A percentile compares a stretch with the other conserved stretches of the same genome.
These are phyloP conservation scores for Phytophthora idaei DNA, from an alignment of 352 stramenopile species.

Conservation along the genomic window DNA sequence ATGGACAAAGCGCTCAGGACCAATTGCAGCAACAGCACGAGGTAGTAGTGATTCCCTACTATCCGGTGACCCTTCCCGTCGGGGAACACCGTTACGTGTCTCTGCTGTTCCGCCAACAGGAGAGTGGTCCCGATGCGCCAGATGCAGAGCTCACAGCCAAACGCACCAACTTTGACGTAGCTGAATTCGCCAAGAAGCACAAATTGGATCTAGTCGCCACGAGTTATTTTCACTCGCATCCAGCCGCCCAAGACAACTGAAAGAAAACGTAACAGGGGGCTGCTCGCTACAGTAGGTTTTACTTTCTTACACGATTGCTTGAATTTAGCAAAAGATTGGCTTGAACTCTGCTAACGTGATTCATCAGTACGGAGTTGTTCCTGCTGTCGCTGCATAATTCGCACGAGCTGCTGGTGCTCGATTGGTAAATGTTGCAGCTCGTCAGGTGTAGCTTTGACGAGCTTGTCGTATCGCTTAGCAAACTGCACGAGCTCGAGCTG, in stretches of 20 bases:
- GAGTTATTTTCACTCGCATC: conserved; percentile 53
- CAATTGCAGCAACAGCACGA: conserved; percentile 10
- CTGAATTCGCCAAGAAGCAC: conserved; percentile 39
- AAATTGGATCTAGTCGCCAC: conserved; percentile 38
- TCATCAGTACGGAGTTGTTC: conserved; percentile 13
- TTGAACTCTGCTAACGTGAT: conserved; percentile 8
- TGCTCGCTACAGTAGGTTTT: background rate
- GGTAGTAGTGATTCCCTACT: conserved; percentile 59
- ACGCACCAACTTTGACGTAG: conserved; percentile 58
- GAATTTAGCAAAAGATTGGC: background rate
- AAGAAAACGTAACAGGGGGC: background rate
- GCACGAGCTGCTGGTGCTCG: conserved; percentile 49
- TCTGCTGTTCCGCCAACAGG: conserved; percentile 51
- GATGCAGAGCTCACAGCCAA: conserved; percentile 33
- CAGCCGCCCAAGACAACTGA: conserved; percentile 24
- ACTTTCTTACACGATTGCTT: conserved; percentile 13
- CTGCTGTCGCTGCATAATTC: conserved; percentile 37
- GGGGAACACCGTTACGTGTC: conserved; percentile 68
- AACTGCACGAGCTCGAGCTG: conserved; percentile 63
- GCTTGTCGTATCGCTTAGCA: conserved; percentile 58
- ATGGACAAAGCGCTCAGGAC: conserved; percentile 4
- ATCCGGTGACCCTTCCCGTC: conserved; percentile 53
- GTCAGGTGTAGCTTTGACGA: conserved; percentile 35
- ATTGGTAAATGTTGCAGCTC: conserved; percentile 44
- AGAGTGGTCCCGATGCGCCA: conserved; percentile 6